These are phyloP conservation scores for Carex kokanica DNA, from an alignment of 176 grass and related monocot species.

Conservation along the genomic window DNA sequence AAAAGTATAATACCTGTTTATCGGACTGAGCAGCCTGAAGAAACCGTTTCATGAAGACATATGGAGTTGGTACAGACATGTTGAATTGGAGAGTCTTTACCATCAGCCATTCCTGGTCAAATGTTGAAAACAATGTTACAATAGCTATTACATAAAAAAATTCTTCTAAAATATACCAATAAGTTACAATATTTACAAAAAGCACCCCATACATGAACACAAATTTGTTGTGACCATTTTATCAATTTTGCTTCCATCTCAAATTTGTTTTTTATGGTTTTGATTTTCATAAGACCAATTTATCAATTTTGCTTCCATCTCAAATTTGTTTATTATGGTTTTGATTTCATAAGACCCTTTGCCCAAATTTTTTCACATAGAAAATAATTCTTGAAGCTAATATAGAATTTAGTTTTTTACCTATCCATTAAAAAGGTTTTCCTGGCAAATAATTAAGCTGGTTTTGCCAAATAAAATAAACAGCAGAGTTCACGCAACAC, in stretches of 20 bases:
- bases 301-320: background rate
- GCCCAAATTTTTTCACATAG: background rate
- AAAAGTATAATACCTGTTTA: slow-evolving; percentile 43
- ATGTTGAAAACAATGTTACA: background rate
- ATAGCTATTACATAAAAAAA: background rate
- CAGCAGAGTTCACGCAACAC: background rate
- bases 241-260: background rate
- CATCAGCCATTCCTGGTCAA: slow-evolving; percentile 69
- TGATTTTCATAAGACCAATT: background rate
- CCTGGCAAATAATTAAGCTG: too few species aligned
- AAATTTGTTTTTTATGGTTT: background rate
- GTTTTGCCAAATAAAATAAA: background rate
- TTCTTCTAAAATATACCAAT: background rate
- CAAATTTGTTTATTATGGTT: background rate
- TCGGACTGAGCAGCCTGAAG: slow-evolving; percentile 80
- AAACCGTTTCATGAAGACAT: slow-evolving; percentile 89
- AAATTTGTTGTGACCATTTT: background rate
- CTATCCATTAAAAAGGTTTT: too few species aligned
- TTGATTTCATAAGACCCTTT: background rate
- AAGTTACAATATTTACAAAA: background rate
- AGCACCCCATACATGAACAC: background rate
- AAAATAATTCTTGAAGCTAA: too few species aligned
- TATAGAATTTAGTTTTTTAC: too few species aligned
- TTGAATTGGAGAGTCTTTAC: slow-evolving; percentile 68
- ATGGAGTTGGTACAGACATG: slow-evolving; percentile 85